These are phyloP conservation scores for Fusarium anguioides DNA, from an alignment of 2,329 filamentous ascomycete genomes.

Conservation along the genomic window DNA sequence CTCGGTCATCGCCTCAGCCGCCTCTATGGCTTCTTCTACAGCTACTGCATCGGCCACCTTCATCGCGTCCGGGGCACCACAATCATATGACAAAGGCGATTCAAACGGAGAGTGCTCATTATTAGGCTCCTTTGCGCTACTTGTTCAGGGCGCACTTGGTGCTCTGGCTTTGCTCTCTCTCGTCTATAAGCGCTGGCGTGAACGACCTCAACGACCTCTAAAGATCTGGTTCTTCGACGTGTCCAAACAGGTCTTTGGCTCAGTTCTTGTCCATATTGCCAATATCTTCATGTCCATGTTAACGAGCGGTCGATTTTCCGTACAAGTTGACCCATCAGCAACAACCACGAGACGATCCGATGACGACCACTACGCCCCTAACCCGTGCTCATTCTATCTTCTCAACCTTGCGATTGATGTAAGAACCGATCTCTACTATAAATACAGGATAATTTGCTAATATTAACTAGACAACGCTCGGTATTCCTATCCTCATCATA, in stretches of 20 bases:
- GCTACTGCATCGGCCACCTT: slow-evolving; percentile 32
- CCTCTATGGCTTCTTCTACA: slow-evolving; percentile 45
- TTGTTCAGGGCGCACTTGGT: slow-evolving; percentile 90
- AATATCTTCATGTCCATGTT: slow-evolving; percentile 98
- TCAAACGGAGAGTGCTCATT: slow-evolving; percentile 83
- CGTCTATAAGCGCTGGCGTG: slow-evolving; percentile 92
- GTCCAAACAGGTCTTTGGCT: slow-evolving; percentile 96
- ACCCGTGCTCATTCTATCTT: slow-evolving; percentile 96
- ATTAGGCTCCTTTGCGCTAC: slow-evolving; percentile 87
- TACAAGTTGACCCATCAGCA: slow-evolving; percentile 65
- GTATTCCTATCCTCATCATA: slow-evolving; percentile 93
- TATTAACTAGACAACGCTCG: slow-evolving; percentile 82
- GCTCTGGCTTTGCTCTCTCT: slow-evolving; percentile 84
- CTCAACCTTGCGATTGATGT: slow-evolving; percentile 96
- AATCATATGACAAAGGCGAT: slow-evolving; percentile 55
- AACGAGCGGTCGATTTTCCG: slow-evolving; percentile 83
- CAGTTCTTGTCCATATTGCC: slow-evolving; percentile 87
- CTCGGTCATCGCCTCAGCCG: slow-evolving; percentile 45
- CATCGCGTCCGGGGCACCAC: slow-evolving; percentile 27
- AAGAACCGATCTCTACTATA: slow-evolving; percentile 55
- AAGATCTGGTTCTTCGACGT: slow-evolving; percentile 99
- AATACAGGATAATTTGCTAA: slow-evolving; percentile 14
- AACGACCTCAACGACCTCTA: slow-evolving; percentile 88
- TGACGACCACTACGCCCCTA: slow-evolving; percentile 73
- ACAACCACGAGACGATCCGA: slow-evolving; percentile 56